Percentiles rank a stretch among this genome's conserved stretches.
These are phyloP conservation scores for Hericium erinaceus DNA, from an alignment of 768 basidiomycete genomes.

Conservation along the genomic window DNA sequence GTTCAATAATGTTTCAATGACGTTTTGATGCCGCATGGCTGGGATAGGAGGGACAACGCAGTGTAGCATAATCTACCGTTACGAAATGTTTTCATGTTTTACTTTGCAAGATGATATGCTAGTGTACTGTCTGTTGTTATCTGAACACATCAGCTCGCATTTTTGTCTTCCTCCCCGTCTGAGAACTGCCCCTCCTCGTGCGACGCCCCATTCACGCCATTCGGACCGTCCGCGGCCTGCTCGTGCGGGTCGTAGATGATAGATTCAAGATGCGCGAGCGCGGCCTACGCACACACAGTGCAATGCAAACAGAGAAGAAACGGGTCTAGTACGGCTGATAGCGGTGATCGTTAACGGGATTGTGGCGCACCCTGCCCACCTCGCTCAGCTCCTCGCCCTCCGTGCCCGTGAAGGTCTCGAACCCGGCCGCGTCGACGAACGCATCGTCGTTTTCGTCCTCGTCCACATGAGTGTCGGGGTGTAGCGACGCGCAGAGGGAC, in stretches of 20 bases:
- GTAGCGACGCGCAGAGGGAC: constrained; percentile 75
- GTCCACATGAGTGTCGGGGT: constrained; percentile 55
- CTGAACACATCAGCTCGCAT: background rate
- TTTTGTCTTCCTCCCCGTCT: constrained; percentile 9
- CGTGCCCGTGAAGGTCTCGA: constrained; percentile 49
- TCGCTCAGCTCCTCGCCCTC: constrained; percentile 70
- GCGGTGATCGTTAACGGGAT: constrained; percentile 70
- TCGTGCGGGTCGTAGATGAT: constrained; percentile 57
- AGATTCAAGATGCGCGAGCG: constrained; percentile 73
- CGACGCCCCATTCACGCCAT: constrained; percentile 8
- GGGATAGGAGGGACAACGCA: background rate
- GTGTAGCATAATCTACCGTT: constrained; percentile 1
- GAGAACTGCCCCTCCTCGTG: constrained; percentile 13
- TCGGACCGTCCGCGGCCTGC: background rate
- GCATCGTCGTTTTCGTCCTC: constrained; percentile 42
- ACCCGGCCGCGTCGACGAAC: constrained; percentile 38
- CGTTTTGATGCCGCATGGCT: background rate
- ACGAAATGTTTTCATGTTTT: background rate
- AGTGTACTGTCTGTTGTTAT: background rate
- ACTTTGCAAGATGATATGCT: background rate
- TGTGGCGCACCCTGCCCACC: constrained; percentile 90
- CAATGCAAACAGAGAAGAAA: constrained; percentile 11
- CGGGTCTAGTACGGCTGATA: constrained; percentile 77
- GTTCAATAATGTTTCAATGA: background rate
- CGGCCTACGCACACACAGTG: constrained; percentile 44